These are phyloP conservation scores for Colletotrichum filicis DNA, from an alignment of 2,329 filamentous ascomycete species.

Conservation along the genomic window DNA sequence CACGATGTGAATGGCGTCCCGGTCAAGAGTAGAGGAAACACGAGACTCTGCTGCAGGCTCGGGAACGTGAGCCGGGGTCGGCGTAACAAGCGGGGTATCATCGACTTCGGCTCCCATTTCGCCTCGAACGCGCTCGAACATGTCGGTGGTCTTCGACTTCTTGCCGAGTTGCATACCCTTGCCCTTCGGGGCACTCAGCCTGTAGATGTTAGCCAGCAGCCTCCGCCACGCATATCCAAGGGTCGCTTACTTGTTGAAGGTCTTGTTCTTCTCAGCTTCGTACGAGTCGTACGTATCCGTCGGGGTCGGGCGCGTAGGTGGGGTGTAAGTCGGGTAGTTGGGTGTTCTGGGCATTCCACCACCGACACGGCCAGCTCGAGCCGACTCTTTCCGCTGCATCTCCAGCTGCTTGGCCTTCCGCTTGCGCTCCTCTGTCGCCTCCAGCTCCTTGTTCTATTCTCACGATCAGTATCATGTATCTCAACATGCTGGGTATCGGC, in stretches of 20 bases:
- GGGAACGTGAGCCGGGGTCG: slow-evolving; percentile 59
- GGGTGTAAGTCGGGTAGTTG: slow-evolving; percentile 89
- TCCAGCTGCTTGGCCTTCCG: slow-evolving; percentile 98
- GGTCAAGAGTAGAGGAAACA: slow-evolving; percentile 76
- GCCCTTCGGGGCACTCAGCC: slow-evolving; percentile 73
- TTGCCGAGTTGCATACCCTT: slow-evolving; percentile 99
- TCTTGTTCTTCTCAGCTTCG: slow-evolving; percentile 97
- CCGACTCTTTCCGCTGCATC: slow-evolving; percentile 97
- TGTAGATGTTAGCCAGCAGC: slow-evolving; percentile 6
- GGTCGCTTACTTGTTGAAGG: slow-evolving; percentile 76
- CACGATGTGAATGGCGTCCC: slow-evolving; percentile 88
- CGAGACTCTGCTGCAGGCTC: slow-evolving; percentile 65
- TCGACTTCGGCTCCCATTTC: slow-evolving; percentile 91
- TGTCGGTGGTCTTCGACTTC: slow-evolving; percentile 97
- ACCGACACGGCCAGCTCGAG: slow-evolving; percentile 75
- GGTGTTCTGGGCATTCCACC: slow-evolving; percentile 74
- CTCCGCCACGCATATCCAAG: neutral
- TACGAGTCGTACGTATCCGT: slow-evolving; percentile 92
- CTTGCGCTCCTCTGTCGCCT: slow-evolving; percentile 98
- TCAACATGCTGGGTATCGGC: slow-evolving; percentile 6
- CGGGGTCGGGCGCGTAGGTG: slow-evolving; percentile 77
- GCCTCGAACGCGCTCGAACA: slow-evolving; percentile 94
- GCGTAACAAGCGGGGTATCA: slow-evolving; percentile 77
- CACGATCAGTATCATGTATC: slow-evolving; percentile 36
- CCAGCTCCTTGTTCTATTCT: slow-evolving; percentile 92